phyloP scores from a whole-genome alignment of 495 filamentous ascomycete genomes.

The Rhypophila decipiens region DNA sequence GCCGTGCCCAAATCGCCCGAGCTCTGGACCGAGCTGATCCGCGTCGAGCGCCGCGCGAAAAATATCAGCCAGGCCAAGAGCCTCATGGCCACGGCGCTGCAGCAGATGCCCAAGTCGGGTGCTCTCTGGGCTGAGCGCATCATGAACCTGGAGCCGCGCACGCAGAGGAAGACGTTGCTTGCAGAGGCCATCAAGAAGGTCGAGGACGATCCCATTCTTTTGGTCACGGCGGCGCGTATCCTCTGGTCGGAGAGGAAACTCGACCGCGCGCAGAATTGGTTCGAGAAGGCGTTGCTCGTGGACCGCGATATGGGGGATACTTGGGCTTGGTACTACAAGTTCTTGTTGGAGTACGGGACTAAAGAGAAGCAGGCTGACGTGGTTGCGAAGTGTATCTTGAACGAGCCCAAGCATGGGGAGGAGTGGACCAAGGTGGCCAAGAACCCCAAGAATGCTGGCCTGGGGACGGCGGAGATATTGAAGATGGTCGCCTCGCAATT shows the following conservation, averaged over 20 bases:
- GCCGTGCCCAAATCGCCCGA: conserved; percentile 77
- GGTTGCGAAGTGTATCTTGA: conserved; percentile 62
- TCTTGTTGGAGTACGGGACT: conserved; percentile 82
- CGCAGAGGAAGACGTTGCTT: conserved; percentile 82
- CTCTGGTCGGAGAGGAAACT: conserved; percentile 63
- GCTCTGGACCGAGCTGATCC: conserved; percentile 86
- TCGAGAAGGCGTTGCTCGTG: conserved; percentile 84
- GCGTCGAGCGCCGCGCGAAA: conserved; percentile 83
- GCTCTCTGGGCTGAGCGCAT: conserved; percentile 90
- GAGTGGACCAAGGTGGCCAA: conserved; percentile 83
- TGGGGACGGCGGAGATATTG: conserved; percentile 72
- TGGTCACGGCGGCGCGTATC: conserved; percentile 53
- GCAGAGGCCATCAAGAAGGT: conserved; percentile 95
- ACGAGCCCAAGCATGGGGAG: conserved; percentile 88
- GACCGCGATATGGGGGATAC: conserved; percentile 85
- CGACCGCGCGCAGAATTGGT: conserved; percentile 92
- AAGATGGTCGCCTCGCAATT: conserved; percentile 54
- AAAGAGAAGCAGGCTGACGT: conserved; percentile 84
- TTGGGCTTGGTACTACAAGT: conserved; percentile 98
- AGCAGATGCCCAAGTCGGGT: conserved; percentile 85
- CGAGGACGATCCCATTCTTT: conserved; percentile 81
- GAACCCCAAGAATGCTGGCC: conserved; percentile 70
- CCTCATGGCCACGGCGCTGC: conserved; percentile 85
- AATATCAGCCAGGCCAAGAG: conserved; percentile 78
- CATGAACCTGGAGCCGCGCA: conserved; percentile 84